A percentile compares a stretch with the other conserved stretches of the same genome.
phyloP scores from a whole-genome alignment of 1,284 basidiomycete genomes.

The Apiotrichum mycotoxinovorans region DNA sequence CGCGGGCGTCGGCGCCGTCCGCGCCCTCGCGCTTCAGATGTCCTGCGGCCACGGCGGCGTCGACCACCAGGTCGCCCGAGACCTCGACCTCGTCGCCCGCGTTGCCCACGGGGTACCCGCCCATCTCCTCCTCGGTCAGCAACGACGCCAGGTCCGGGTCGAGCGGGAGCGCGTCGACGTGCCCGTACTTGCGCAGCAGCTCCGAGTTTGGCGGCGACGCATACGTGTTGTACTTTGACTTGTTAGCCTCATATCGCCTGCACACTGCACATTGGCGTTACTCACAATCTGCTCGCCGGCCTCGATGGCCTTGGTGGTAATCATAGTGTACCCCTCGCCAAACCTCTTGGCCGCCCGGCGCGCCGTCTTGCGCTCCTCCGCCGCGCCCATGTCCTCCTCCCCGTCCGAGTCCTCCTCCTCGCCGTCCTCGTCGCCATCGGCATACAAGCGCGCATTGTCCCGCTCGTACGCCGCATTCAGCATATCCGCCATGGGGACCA shows the following conservation, averaged over 20 bases:
- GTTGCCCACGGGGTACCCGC: slow-evolving; percentile 58
- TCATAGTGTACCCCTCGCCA: slow-evolving; percentile 29
- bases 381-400: slow-evolving; percentile 11
- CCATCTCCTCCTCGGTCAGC: slow-evolving; percentile 22
- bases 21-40: slow-evolving; percentile 43
- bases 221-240: slow-evolving; percentile 94
- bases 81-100: slow-evolving; percentile 85
- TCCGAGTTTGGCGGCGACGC: slow-evolving; percentile 93
- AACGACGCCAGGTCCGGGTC: slow-evolving; percentile 39
- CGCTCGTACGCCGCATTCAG: slow-evolving; percentile 81
- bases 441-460: slow-evolving; percentile 62
- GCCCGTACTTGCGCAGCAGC: slow-evolving; percentile 86
- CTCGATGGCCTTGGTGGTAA: slow-evolving; percentile 53
- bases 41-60: slow-evolving; percentile 44
- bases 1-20: slow-evolving; percentile 53
- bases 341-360: slow-evolving; percentile 1
- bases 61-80: slow-evolving; percentile 70
- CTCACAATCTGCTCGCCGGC: slow-evolving; percentile 83
- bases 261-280: no score
- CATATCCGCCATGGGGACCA: slow-evolving; percentile 97
- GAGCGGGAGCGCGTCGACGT: slow-evolving; percentile 74
- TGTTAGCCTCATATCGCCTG: slow-evolving; percentile 1
- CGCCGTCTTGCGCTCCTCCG: slow-evolving; percentile 1
- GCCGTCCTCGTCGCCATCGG: slow-evolving; percentile 20
- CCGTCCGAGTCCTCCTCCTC: slow-evolving; percentile 17